Evolutionary conservation across 73 alveolate species (phyloP).

Genomic region (Paramecium pentaurelia): DNA sequence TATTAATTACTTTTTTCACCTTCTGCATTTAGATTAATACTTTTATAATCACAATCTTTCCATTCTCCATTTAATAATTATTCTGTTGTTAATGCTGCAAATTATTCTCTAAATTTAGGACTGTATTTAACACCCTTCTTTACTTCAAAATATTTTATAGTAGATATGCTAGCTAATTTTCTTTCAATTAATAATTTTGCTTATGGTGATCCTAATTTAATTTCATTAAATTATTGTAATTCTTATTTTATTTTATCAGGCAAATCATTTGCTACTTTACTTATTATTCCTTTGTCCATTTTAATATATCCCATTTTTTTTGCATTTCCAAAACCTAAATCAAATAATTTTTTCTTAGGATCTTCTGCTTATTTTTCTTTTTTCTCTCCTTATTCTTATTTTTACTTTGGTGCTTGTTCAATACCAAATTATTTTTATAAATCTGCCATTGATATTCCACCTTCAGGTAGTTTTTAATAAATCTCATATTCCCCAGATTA

Average conservation of each 20-base stretch:
- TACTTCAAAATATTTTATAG: not conserved
- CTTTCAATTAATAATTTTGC: constrained; percentile 21
- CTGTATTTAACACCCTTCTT: constrained; percentile 29
- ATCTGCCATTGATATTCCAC: constrained; percentile 1
- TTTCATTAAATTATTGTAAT: constrained; percentile 8
- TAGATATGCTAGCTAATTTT: constrained; percentile 4
- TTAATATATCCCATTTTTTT: constrained; percentile 36
- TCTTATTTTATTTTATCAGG: constrained; percentile 24
- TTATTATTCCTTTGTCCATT: constrained; percentile 37
- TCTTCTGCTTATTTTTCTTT: not conserved
- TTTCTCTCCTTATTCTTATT: constrained; percentile 35
- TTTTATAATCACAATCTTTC: not conserved
- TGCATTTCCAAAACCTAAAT: constrained; percentile 52
- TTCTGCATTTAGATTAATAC: not conserved
- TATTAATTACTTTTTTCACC: not conserved
- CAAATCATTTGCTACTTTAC: not conserved
- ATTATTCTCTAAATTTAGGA: not conserved
- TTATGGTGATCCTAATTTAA: constrained; percentile 19
- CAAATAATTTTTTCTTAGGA: not conserved
- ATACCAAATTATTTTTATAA: constrained; percentile 9
- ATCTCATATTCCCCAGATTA: constrained; percentile 48
- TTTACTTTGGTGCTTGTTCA: not conserved
- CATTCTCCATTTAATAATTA: not conserved
- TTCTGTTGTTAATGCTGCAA: constrained; percentile 48
- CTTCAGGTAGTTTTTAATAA: constrained; percentile 31